Evolutionary conservation across 2,329 filamentous ascomycete genomes (phyloP).

Genomic region (Pseudogymnoascus sp.): DNA sequence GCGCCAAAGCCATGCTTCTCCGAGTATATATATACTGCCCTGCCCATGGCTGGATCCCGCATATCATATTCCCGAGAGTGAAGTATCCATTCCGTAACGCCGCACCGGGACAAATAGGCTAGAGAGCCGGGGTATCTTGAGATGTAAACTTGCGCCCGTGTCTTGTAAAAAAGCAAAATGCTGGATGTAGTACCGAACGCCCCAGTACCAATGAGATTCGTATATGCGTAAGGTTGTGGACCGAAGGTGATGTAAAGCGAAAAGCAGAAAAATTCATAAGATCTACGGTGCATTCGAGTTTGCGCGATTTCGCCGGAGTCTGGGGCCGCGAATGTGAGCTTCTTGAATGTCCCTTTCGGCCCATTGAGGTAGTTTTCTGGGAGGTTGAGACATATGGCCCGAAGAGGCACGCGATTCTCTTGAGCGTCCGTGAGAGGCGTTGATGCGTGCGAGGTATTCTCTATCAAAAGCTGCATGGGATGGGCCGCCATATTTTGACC

Average conservation of each 20-base stretch:
- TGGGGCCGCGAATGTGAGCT: background rate
- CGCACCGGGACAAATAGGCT: background rate
- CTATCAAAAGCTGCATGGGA: background rate
- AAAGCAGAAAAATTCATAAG: background rate
- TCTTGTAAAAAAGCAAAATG: background rate
- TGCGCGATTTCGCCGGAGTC: constrained; percentile 1
- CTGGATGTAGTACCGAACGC: background rate
- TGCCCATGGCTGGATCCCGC: background rate
- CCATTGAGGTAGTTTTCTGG: background rate
- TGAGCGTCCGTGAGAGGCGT: background rate
- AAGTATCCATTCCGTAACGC: background rate
- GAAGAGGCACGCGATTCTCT: background rate
- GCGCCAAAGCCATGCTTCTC: background rate
- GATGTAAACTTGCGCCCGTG: background rate
- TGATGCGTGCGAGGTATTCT: background rate
- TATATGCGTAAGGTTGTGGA: background rate
- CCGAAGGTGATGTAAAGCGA: background rate
- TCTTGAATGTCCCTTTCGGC: constrained; percentile 2
- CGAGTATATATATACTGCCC: background rate
- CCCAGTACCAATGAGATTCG: background rate
- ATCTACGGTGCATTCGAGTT: background rate
- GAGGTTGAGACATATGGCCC: background rate
- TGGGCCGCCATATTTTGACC: background rate
- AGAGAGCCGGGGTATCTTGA: background rate
- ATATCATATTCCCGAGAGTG: background rate